Evolutionary conservation across 768 basidiomycete species (phyloP).

Genomic region (Multifurca ochricompacta): DNA sequence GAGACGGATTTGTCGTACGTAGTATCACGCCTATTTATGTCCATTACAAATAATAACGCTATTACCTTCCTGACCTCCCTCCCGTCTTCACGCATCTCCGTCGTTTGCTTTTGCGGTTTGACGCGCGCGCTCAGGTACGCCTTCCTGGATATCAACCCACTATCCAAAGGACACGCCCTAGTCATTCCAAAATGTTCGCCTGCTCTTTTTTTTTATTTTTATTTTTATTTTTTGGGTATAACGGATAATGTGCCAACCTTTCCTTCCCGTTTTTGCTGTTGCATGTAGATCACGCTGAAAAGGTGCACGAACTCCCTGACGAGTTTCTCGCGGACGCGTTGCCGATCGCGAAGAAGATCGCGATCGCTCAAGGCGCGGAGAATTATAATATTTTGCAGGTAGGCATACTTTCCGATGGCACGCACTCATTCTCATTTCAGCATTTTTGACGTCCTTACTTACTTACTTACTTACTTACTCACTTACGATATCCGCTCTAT

Average conservation of each 20-base stretch:
- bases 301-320: constrained; percentile 84
- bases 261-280: too few species aligned
- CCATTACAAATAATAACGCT: too few species aligned
- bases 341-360: constrained; percentile 83
- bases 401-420: not conserved
- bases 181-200: constrained; percentile 85
- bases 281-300: constrained; percentile 68
- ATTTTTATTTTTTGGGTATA: too few species aligned
- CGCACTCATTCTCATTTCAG: too few species aligned
- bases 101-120: too few species aligned
- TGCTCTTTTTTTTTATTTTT: not conserved
- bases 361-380: constrained; percentile 58
- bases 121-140: constrained; percentile 49
- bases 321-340: constrained; percentile 71
- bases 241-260: too few species aligned
- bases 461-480: too few species aligned
- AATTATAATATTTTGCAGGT: constrained; percentile 86
- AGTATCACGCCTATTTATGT: too few species aligned
- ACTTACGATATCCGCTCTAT: too few species aligned
- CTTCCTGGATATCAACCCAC: constrained; percentile 89
- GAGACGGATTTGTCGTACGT: constrained; percentile 69
- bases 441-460: too few species aligned
- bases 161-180: constrained; percentile 85
- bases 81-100: too few species aligned
- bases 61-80: too few species aligned